Conservation (phyloP, 768 basidiomycete genomes). For the Amanita phalloides region DNA sequence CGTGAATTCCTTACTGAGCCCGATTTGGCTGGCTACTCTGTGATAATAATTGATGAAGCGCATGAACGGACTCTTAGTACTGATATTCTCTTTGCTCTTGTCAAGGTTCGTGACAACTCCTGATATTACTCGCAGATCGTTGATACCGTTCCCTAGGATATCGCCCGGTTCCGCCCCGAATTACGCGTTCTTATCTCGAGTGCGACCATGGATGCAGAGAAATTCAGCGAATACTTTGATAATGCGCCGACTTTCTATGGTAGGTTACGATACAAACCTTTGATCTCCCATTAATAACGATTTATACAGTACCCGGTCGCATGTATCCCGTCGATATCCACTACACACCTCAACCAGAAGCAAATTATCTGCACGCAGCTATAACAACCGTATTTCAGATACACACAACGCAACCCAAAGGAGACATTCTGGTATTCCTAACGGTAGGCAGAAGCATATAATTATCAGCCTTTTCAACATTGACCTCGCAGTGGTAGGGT, state of each 20-base stretch:
- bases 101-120: slow-evolving; percentile 67
- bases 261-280: slow-evolving; percentile 22
- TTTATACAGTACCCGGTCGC: slow-evolving; percentile 76
- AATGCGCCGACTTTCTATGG: slow-evolving; percentile 92
- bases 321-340: slow-evolving; percentile 97
- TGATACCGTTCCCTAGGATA: slow-evolving; percentile 53
- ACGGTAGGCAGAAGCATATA: slow-evolving; percentile 44
- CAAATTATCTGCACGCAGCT: slow-evolving; percentile 96
- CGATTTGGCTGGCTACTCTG: slow-evolving; percentile 89
- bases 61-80: slow-evolving; percentile 97
- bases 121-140: slow-evolving; percentile 14
- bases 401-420: slow-evolving; percentile 95
- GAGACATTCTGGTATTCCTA: slow-evolving; percentile 95
- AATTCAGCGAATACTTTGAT: slow-evolving; percentile 97
- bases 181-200: slow-evolving; percentile 88
- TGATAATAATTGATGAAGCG: slow-evolving; percentile 96
- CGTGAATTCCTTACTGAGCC: slow-evolving; percentile 98
- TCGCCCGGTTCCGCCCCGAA: slow-evolving; percentile 92
- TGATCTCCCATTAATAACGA: neutral
- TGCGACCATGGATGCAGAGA: slow-evolving; percentile 96
- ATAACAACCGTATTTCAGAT: slow-evolving; percentile 99
- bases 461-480: neutral
- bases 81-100: slow-evolving; percentile 95
- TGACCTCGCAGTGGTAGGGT: slow-evolving; percentile 40
- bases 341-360: slow-evolving; percentile 98